Evolutionary conservation across 148 eudicot species (phyloP).

Genomic region (Nyssa sinensis): DNA sequence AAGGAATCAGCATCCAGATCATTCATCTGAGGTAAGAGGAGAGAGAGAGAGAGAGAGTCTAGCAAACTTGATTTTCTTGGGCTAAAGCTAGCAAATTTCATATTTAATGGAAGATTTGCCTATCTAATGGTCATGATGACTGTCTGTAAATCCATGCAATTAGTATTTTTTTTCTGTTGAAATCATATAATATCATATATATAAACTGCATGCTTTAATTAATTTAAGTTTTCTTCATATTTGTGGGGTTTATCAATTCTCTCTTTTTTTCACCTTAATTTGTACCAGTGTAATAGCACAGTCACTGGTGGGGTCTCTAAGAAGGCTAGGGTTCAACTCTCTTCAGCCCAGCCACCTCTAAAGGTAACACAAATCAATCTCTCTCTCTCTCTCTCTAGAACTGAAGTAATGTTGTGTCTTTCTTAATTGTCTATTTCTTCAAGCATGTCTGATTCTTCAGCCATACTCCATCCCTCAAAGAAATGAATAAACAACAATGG

Average conservation of each 20-base stretch:
- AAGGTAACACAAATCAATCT: constrained; percentile 57
- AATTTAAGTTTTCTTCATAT: background rate
- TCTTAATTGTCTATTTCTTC: background rate
- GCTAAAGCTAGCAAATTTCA: no score
- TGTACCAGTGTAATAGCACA: constrained; percentile 63
- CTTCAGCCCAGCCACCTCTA: constrained; percentile 66
- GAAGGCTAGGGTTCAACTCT: constrained; percentile 75
- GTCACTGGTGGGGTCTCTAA: constrained; percentile 56
- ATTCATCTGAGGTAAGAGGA: constrained; percentile 35
- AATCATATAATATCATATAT: background rate
- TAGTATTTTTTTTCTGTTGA: background rate
- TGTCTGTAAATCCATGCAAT: no score
- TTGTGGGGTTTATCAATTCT: background rate
- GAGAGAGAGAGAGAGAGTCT: no score
- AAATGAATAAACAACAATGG: no score
- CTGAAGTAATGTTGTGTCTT: background rate
- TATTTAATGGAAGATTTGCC: background rate
- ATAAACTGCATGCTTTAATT: background rate
- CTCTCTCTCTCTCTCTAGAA: no score
- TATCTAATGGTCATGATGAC: no score
- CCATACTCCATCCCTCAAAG: no score
- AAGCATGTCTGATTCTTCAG: no score
- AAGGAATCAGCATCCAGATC: constrained; percentile 42
- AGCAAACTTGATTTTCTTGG: no score
- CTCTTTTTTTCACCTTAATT: no score